phyloP scores from a whole-genome alignment of 495 filamentous ascomycete genomes.

The Evansstolkia leycettana region DNA sequence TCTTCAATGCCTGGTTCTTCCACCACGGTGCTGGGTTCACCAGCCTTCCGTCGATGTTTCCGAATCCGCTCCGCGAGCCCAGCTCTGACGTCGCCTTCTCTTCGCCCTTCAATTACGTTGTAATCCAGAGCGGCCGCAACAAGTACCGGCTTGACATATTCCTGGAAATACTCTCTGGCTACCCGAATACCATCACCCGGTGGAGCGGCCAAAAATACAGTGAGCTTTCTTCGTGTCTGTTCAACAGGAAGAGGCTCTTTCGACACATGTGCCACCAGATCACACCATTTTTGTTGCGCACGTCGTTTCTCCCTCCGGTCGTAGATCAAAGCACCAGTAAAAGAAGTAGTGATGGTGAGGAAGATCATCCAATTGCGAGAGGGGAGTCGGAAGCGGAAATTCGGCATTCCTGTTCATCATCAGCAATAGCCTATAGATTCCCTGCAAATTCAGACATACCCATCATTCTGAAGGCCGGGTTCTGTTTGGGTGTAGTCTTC shows the following conservation, averaged over 20 bases:
- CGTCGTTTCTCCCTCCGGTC: constrained; percentile 81
- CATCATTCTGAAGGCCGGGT: constrained; percentile 64
- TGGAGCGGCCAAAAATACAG: constrained; percentile 73
- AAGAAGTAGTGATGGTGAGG: constrained; percentile 61
- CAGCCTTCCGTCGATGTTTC: constrained; percentile 43
- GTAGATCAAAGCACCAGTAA: constrained; percentile 69
- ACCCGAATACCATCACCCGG: constrained; percentile 71
- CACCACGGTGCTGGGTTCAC: constrained; percentile 33
- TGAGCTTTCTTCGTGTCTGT: constrained; percentile 71
- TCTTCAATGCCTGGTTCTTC: constrained; percentile 36
- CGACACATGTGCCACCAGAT: constrained; percentile 75
- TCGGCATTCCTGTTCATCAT: constrained; percentile 48
- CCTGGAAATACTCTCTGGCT: constrained; percentile 85
- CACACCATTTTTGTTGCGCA: constrained; percentile 73
- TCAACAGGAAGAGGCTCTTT: constrained; percentile 59
- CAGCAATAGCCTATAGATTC: neutral
- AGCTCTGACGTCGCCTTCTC: constrained; percentile 77
- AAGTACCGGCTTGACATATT: constrained; percentile 89
- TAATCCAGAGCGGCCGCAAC: constrained; percentile 86
- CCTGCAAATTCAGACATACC: constrained; percentile 28
- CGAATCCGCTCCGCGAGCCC: constrained; percentile 74
- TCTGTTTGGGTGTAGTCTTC: constrained; percentile 36
- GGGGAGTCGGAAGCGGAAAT: constrained; percentile 70
- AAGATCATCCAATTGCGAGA: constrained; percentile 99
- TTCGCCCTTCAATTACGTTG: constrained; percentile 82